These are phyloP conservation scores for Ogataea pilisensis DNA, from an alignment of 805 yeast species.

Conservation along the genomic window DNA sequence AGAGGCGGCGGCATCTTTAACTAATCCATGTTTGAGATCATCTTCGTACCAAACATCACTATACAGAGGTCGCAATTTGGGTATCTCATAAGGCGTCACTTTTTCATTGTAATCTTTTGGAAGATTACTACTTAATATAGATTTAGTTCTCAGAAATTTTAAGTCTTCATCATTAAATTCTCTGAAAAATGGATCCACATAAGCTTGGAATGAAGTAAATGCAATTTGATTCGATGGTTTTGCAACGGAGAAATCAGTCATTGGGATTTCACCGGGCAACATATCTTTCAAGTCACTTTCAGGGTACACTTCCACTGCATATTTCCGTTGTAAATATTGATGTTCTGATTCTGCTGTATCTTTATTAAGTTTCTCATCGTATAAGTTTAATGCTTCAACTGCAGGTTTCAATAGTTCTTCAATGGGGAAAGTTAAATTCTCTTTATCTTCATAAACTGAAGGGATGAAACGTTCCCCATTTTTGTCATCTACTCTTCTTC, in stretches of 20 bases:
- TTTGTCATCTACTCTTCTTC: conserved; percentile 11
- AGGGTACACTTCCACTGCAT: conserved; percentile 91
- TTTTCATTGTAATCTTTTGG: conserved; percentile 57
- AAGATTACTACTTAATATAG: conserved; percentile 48
- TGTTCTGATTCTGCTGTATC: conserved; percentile 49
- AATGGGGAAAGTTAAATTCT: conserved; percentile 16
- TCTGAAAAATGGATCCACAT: conserved; percentile 81
- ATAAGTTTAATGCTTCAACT: conserved; percentile 19
- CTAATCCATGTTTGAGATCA: conserved; percentile 41
- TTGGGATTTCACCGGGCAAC: conserved; percentile 87
- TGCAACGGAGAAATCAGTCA: conserved; percentile 75
- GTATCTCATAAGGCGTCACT: conserved; percentile 70
- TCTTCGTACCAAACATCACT: conserved; percentile 85
- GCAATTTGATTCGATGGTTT: conserved; percentile 91
- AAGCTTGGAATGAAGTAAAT: conserved; percentile 79
- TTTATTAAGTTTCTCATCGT: conserved; percentile 49
- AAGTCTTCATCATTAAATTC: conserved; percentile 77
- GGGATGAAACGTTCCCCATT: conserved; percentile 36
- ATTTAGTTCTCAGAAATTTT: conserved; percentile 60
- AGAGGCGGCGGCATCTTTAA: conserved; percentile 13
- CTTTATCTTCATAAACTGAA: conserved; percentile 34
- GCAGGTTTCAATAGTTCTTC: conserved; percentile 20
- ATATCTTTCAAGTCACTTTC: conserved; percentile 65
- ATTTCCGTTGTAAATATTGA: conserved; percentile 69
- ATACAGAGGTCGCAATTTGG: conserved; percentile 80